These are phyloP conservation scores for Chloranthus sessilifolius DNA, from an alignment of 164 flowering plant species.

Conservation along the genomic window DNA sequence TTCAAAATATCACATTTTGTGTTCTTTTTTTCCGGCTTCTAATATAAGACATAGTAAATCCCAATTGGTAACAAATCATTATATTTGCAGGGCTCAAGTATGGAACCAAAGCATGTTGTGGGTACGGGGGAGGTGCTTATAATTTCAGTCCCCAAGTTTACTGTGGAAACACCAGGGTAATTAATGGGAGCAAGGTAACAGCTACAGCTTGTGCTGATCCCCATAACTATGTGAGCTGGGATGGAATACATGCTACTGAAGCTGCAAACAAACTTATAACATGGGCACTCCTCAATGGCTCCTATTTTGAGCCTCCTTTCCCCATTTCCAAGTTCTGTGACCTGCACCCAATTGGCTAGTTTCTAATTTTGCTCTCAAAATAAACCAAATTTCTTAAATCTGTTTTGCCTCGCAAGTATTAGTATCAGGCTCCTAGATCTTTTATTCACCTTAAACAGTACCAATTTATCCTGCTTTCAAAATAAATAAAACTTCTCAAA, in stretches of 20 bases:
- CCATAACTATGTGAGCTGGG: slow-evolving; percentile 85
- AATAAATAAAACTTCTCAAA: no score
- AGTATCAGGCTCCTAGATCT: no score
- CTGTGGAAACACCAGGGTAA: slow-evolving; percentile 57
- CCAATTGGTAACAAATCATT: not conserved
- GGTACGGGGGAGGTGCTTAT: slow-evolving; percentile 63
- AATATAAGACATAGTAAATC: not conserved
- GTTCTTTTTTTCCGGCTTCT: not conserved
- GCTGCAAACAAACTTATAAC: slow-evolving; percentile 68
- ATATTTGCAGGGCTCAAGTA: slow-evolving; percentile 47
- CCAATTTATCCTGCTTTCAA: no score
- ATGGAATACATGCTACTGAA: slow-evolving; percentile 88
- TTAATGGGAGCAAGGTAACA: slow-evolving; percentile 38
- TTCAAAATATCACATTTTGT: no score
- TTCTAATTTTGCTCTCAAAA: no score
- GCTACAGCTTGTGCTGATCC: slow-evolving; percentile 69
- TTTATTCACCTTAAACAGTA: no score
- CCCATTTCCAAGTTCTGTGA: slow-evolving; percentile 50
- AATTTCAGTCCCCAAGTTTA: slow-evolving; percentile 52
- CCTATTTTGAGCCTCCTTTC: slow-evolving; percentile 61
- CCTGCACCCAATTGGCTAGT: slow-evolving; percentile 45
- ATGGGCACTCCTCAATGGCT: slow-evolving; percentile 54
- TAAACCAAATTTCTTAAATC: no score
- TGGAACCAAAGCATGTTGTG: slow-evolving; percentile 83
- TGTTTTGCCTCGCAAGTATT: no score